These are phyloP conservation scores for Arthrobotrys musiformis DNA, from an alignment of 2,329 filamentous ascomycete species.

Conservation along the genomic window DNA sequence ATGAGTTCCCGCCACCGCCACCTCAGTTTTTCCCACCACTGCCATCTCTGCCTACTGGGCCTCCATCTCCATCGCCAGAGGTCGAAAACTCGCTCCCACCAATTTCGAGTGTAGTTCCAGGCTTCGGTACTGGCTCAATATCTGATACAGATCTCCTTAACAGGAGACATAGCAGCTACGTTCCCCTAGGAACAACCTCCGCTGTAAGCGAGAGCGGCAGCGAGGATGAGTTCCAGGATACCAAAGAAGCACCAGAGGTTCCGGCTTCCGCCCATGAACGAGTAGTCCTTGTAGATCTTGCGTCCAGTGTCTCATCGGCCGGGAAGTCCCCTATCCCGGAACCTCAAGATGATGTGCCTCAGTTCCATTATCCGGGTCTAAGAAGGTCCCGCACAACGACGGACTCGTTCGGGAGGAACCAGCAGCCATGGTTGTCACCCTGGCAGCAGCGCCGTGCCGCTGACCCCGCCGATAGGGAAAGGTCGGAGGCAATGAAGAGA, in stretches of 20 bases:
- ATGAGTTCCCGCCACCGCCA: constrained; percentile 50
- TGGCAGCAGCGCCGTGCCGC: constrained; percentile 24
- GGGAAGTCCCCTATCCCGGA: constrained; percentile 11
- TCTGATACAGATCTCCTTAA: neutral
- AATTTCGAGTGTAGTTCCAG: constrained; percentile 40
- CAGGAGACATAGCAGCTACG: constrained; percentile 46
- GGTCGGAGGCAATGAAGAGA: constrained; percentile 56
- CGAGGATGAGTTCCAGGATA: constrained; percentile 53
- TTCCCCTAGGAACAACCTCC: constrained; percentile 20
- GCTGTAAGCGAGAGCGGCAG: constrained; percentile 43
- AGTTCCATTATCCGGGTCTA: constrained; percentile 41
- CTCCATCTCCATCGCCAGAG: constrained; percentile 31
- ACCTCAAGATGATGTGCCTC: constrained; percentile 23
- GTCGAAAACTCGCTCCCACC: constrained; percentile 44
- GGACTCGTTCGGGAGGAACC: constrained; percentile 42
- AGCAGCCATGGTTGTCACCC: constrained; percentile 46
- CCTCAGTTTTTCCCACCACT: constrained; percentile 52
- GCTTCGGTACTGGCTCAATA: neutral
- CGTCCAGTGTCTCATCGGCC: constrained; percentile 42
- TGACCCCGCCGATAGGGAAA: constrained; percentile 32
- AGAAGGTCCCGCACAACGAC: constrained; percentile 46
- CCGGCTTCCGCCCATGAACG: constrained; percentile 45
- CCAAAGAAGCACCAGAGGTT: constrained; percentile 48
- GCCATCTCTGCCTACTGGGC: constrained; percentile 29
- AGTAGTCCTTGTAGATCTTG: constrained; percentile 56